Conservation (phyloP, 179 eudicot genomes). For the Heliamphora ciliata region DNA sequence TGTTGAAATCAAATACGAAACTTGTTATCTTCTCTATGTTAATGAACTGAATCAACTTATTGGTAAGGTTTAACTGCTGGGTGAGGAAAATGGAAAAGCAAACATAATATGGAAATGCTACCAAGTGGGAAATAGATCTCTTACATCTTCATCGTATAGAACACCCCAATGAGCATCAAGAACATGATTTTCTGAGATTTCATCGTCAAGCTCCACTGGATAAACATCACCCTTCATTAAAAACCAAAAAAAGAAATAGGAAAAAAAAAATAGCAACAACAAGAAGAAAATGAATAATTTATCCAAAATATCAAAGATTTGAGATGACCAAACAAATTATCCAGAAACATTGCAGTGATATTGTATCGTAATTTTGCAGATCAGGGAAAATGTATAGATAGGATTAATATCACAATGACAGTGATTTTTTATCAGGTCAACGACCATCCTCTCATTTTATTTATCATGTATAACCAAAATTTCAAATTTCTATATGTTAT, state of each 20-base stretch:
- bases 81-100: neutral
- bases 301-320: neutral
- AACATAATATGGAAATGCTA: neutral
- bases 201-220: no score
- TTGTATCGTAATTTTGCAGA: neutral
- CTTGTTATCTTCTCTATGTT: neutral
- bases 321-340: neutral
- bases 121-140: slow-evolving; percentile 18
- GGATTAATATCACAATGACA: no score
- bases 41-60: neutral
- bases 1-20: neutral
- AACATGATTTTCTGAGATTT: no score
- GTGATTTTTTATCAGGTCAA: no score
- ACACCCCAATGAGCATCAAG: no score
- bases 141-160: slow-evolving; percentile 41
- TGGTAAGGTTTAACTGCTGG: neutral
- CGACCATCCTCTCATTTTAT: no score
- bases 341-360: neutral
- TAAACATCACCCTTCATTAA: no score
- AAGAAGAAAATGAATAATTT: neutral
- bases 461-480: no score
- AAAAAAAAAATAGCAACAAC: no score
- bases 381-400: no score
- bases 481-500: no score
- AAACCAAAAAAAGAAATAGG: no score